Evolutionary conservation across 805 yeast genomes (phyloP).

Genomic region (Wickerhamiella cacticola): DNA sequence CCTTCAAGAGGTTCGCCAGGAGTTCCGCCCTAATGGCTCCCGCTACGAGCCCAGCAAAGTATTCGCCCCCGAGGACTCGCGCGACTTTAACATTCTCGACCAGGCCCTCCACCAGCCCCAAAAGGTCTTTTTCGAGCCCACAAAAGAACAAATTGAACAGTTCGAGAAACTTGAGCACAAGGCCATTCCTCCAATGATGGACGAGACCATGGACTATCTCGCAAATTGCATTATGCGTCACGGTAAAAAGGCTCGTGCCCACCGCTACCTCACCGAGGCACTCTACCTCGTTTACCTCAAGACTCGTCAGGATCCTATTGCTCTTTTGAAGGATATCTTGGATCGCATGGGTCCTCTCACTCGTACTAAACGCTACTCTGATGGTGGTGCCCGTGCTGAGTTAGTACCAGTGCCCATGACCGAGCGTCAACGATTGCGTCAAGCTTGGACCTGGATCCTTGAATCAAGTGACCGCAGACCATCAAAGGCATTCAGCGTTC

Average conservation of each 20-base stretch:
- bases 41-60: conserved; percentile 32
- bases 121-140: conserved; percentile 32
- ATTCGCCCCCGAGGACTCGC: conserved; percentile 33
- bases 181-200: conserved; percentile 49
- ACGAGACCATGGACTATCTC: conserved; percentile 64
- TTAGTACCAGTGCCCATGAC: conserved; percentile 74
- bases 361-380: conserved; percentile 59
- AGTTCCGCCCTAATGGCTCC: conserved; percentile 30
- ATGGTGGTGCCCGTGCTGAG: conserved; percentile 74
- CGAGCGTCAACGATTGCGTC: conserved; percentile 70
- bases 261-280: conserved; percentile 59
- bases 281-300: conserved; percentile 65
- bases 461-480: conserved; percentile 73
- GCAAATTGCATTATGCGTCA: conserved; percentile 84
- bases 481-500: conserved; percentile 69
- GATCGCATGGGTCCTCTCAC: conserved; percentile 80
- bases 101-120: conserved; percentile 14
- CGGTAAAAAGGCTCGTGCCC: conserved; percentile 77
- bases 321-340: conserved; percentile 56
- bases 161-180: conserved; percentile 37
- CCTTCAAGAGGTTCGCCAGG: conserved; percentile 31
- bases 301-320: conserved; percentile 68
- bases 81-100: conserved; percentile 26
- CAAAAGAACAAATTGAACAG: conserved; percentile 52
- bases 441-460: conserved; percentile 82